These are phyloP conservation scores for Phylloboletellus chloephorus DNA, from an alignment of 1,284 basidiomycete genomes.

Conservation along the genomic window DNA sequence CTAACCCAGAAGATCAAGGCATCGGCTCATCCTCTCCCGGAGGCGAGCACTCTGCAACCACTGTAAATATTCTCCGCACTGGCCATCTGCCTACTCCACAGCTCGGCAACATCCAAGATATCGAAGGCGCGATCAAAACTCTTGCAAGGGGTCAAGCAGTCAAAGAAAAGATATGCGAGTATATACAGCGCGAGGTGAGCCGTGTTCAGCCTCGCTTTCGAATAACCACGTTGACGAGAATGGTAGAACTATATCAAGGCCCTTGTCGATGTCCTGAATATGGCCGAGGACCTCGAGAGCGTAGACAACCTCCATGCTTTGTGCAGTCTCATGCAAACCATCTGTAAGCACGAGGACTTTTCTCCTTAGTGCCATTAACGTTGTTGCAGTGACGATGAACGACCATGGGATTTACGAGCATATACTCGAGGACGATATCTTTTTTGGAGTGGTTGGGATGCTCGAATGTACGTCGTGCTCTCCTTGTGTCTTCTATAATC, in stretches of 20 bases:
- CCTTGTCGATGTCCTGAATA: conserved; percentile 77
- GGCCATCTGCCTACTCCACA: conserved; percentile 68
- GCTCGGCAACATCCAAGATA: conserved; percentile 68
- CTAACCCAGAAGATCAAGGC: conserved; percentile 41
- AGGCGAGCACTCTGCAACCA: conserved; percentile 54
- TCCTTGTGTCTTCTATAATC: conserved; percentile 11
- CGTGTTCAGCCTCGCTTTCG: conserved; percentile 1
- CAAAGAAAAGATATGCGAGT: conserved; percentile 79
- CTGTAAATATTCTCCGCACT: conserved; percentile 58
- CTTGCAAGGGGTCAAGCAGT: conserved; percentile 58
- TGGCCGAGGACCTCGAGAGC: conserved; percentile 91
- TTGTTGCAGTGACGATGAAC: conserved; percentile 80
- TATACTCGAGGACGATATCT: conserved; percentile 89
- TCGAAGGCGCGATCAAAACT: conserved; percentile 70
- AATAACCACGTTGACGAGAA: conserved; percentile 12
- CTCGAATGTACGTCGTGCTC: conserved; percentile 77
- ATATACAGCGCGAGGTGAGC: conserved; percentile 71
- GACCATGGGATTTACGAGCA: conserved; percentile 95
- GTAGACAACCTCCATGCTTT: conserved; percentile 85
- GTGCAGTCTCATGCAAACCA: conserved; percentile 92
- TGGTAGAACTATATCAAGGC: conserved; percentile 82
- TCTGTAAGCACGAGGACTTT: conserved; percentile 56
- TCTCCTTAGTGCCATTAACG: conserved; percentile 14
- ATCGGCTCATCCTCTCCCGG: conserved; percentile 54
- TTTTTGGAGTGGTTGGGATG: conserved; percentile 91